Base-by-base conservation (phyloP, 164 flowering plant genomes). In the Stephania yunnanensis region DNA sequence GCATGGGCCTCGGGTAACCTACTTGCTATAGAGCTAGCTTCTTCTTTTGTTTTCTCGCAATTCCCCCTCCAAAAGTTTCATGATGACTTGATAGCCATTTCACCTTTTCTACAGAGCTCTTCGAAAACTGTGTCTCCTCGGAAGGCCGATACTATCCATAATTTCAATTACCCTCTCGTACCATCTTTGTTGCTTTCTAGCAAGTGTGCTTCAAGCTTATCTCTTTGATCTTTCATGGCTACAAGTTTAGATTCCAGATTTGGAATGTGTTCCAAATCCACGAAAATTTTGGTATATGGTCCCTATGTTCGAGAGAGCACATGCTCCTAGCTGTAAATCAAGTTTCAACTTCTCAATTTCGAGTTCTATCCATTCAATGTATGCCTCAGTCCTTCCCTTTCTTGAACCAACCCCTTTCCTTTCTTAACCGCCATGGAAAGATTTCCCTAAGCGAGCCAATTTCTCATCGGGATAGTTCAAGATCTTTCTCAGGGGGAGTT, bases 351-450 rank as follows among this genome's bases (percentile, higher is more conserved):
- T 90, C 77, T 90, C 94, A 78, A 93, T 91, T 81, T 91, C 94
- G 85, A 69, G 65, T 83, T 86, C 84, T 87, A 93, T 77, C 87
- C 95, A 55, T 87, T 90, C 64, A 93, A 76, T 53, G 83, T 76
- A 74, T 65, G 70, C 84, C 87, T 93, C 82, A 93, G 74, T 70
- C 86, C 87, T 75, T 93, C 97, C 65, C 95, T 78, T 71, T 95
- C 98, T 83, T 91, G 97, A 79, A 92, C 85, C 76, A 95, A 81
- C 17, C 98, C 99, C 89, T 95, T 95, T 58, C 99, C 99, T 84
- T 93, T 95, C 82, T 95, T 95, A 30, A 95, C 95, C 71, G 99
- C 99, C 96, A 92, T 81, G 74, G 97, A 90, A 42, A 95, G 90
- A 92, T 95, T 81, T 93, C 99, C 81, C 92, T 88, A 48, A 95